Evolutionary conservation across 306 rosid genomes (phyloP), one percentile per base, ranked within the genome.

Genomic region (Trifolium dubium): DNA sequence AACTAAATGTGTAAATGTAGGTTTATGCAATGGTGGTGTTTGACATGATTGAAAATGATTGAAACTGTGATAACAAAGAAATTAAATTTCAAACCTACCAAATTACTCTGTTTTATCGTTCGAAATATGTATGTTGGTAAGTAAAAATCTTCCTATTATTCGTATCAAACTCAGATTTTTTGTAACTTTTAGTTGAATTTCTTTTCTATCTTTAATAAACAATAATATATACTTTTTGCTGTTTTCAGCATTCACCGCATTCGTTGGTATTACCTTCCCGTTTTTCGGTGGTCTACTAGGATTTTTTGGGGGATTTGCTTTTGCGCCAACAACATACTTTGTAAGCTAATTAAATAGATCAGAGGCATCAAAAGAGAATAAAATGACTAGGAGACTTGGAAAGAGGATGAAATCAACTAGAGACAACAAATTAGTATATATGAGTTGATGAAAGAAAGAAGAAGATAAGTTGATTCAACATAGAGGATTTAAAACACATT

Each of bases 241-340:
- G 10, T 3, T 79, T 82, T 74, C 91, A 91, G 97, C 87, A 44
- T 63, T 84, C 35, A 93, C 98, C 3, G 85, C 91, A 96, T 91
- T 91, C 64, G 2, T 88, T 18, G 96, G 50, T 39, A 86, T 91
- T 63, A 84, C 92, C 64, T 91, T 93, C 84, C 98, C 98, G 61
- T 93, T 93, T 84, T 93, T 93, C n/a, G 23, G 82, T 19, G 98
- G 88, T 10, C 90, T 89, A 46, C 84, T 88, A 5, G 85, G 85
- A 60, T 91, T 91, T 70, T 91, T 93, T 10, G 98, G 98, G 66
- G 98, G 97, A 67, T 93, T 93, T 71, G 96, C 96, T 64, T 89
- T 93, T 41, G 93, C 98, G 56, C 98, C 98, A 2, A 93, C 98
- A 49, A 83, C 97, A 67, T 93, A 86, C 69, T 93, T 84, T 39